Evolutionary conservation across 805 yeast species (phyloP).

Genomic region (Yamadazyma paraphyllophila): DNA sequence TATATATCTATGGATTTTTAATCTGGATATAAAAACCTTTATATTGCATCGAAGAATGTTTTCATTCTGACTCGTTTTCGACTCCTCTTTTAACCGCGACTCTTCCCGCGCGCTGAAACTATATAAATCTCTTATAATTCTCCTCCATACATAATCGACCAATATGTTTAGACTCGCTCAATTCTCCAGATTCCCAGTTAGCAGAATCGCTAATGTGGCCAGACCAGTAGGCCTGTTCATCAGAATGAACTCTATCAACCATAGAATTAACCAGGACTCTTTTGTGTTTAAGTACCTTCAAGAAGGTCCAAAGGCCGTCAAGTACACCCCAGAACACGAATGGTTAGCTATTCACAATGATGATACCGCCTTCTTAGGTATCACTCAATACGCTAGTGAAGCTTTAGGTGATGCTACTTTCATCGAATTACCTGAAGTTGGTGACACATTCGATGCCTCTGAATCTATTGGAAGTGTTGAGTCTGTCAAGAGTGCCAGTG

Average conservation of each 20-base stretch:
- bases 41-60: neutral
- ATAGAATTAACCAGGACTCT: slow-evolving; percentile 36
- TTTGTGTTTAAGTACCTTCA: slow-evolving; percentile 37
- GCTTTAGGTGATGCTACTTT: slow-evolving; percentile 96
- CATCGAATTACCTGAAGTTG: slow-evolving; percentile 83
- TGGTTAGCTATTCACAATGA: slow-evolving; percentile 88
- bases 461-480: slow-evolving; percentile 92
- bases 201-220: slow-evolving; percentile 1
- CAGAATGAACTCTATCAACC: slow-evolving; percentile 30
- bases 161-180: slow-evolving; percentile 7
- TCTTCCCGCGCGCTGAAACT: neutral
- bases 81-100: neutral
- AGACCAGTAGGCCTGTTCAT: slow-evolving; percentile 9
- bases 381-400: slow-evolving; percentile 92
- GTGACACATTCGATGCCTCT: slow-evolving; percentile 59
- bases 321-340: slow-evolving; percentile 89
- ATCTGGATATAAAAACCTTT: too few species aligned
- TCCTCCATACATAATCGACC: neutral
- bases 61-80: slow-evolving; percentile 2
- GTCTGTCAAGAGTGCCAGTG: slow-evolving; percentile 91
- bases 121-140: neutral
- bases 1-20: too few species aligned
- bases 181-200: slow-evolving; percentile 1
- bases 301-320: slow-evolving; percentile 48
- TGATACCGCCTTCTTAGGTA: slow-evolving; percentile 81